phyloP scores from a whole-genome alignment of 1,284 basidiomycete species.

The Leccinum discolor region DNA sequence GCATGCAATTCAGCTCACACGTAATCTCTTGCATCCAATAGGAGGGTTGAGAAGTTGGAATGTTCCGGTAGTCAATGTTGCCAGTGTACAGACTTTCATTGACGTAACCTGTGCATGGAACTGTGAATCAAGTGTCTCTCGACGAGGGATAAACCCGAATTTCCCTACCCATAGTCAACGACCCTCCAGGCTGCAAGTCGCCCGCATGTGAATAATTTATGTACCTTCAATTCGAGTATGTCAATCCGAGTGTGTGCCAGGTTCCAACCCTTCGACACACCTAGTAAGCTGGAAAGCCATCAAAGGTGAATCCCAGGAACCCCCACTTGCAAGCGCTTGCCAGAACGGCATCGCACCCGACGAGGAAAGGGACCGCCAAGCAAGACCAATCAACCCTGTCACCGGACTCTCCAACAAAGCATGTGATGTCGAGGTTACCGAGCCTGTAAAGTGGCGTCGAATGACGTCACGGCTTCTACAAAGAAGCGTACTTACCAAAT shows the following conservation, averaged over 20 bases:
- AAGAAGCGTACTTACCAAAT: conserved; percentile 32
- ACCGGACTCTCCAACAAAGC: conserved; percentile 29
- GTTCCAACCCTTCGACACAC: conserved; percentile 11
- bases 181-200: conserved; percentile 45
- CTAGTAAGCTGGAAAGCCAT: conserved; percentile 46
- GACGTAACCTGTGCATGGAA: conserved; percentile 19
- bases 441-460: conserved; percentile 12
- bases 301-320: conserved; percentile 36
- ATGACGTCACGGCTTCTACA: background rate
- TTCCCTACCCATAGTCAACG: conserved; percentile 54
- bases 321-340: conserved; percentile 45
- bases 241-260: conserved; percentile 1
- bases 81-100: conserved; percentile 48
- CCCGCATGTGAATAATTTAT: conserved; percentile 33
- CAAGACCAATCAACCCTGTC: conserved; percentile 53
- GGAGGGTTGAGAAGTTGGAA: conserved; percentile 32
- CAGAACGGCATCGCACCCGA: conserved; percentile 52
- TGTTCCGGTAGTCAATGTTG: conserved; percentile 42
- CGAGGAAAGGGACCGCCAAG: conserved; percentile 44
- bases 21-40: conserved; percentile 45
- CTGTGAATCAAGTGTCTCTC: background rate
- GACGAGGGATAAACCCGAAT: background rate
- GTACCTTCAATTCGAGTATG: conserved; percentile 22
- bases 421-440: conserved; percentile 22
- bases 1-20: conserved; percentile 8